Conservation (phyloP, 768 basidiomycete genomes). For the Suillus placidus region DNA sequence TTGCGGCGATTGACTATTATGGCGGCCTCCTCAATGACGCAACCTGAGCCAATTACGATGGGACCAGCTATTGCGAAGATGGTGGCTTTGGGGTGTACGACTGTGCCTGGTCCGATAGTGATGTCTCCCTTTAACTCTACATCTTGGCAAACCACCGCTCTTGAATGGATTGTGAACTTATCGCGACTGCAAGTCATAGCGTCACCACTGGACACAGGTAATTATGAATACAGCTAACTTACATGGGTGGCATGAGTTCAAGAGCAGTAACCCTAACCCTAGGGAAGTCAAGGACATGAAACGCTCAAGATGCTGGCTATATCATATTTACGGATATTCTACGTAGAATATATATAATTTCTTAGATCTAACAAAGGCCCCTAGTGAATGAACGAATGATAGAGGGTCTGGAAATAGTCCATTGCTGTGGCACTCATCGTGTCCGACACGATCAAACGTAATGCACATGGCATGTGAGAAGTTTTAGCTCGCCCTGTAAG, state of each 20-base stretch:
- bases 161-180: conserved; percentile 89
- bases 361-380: not conserved
- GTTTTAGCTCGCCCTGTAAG: not conserved
- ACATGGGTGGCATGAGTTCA: conserved; percentile 34
- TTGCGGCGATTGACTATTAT: conserved; percentile 91
- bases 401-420: not conserved
- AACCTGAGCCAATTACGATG: conserved; percentile 85
- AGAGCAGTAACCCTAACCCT: conserved; percentile 14
- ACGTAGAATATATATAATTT: not conserved
- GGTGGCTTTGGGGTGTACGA: conserved; percentile 93
- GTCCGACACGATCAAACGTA: not conserved
- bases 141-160: conserved; percentile 89
- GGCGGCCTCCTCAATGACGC: conserved; percentile 89
- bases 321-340: not conserved
- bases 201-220: not conserved
- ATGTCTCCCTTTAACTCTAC: conserved; percentile 94
- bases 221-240: conserved; percentile 13
- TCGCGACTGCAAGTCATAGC: conserved; percentile 61
- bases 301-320: not conserved
- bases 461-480: no score
- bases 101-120: conserved; percentile 88
- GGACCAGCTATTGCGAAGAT: conserved; percentile 91
- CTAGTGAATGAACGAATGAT: not conserved
- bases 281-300: not conserved
- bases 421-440: not conserved